Base-by-base conservation (phyloP, 2,329 filamentous ascomycete species). In the Phoma sp. region DNA sequence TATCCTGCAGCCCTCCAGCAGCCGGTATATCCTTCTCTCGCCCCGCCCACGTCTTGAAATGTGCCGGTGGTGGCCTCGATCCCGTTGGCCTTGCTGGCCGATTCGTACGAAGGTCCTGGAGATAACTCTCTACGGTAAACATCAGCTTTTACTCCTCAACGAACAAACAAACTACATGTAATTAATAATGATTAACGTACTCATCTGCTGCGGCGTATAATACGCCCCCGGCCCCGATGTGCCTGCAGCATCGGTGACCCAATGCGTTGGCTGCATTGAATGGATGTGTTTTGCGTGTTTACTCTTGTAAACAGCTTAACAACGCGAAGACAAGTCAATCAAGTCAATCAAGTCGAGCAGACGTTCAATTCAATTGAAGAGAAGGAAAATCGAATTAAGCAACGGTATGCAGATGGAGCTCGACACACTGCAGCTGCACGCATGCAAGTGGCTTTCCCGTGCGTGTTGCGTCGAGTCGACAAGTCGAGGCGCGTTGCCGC, bases 81-180 rank as follows among this genome's bases (percentile, higher is more conserved):
- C 90, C 89, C 51, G 85, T 88, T 7, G 90, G 90, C 50, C 90
- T 83, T 29, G 83, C 80, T 50, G 86, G 80, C 45, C 87, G 86
- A 74, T 84, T 89, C 62, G 83, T 85, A 62, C 90, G 87, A 29
- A 93, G 83, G 62, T 87, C 85, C 63, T 87, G 81, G 29, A 92
- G 83, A 73, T 92, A 93, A 56, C 81, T 80, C 61, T 87, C 89
- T 92, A 75, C 56, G 30, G 12, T 21, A n/a, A n/a, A 33, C n/a
- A 25, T 54, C 3, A 54, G 51, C 23, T 12, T 3, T n/a, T n/a
- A n/a, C n/a, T n/a, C n/a, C n/a, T n/a, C n/a, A n/a, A n/a, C n/a
- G n/a, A n/a, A n/a, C n/a, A n/a, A n/a, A n/a, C n/a, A n/a, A n/a
- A n/a, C n/a, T n/a, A n/a, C n/a, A n/a, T n/a, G n/a, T n/a, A n/a